Evolutionary conservation across 352 stramenopile species (phyloP).

Genomic region (Globisporangium canariense): DNA sequence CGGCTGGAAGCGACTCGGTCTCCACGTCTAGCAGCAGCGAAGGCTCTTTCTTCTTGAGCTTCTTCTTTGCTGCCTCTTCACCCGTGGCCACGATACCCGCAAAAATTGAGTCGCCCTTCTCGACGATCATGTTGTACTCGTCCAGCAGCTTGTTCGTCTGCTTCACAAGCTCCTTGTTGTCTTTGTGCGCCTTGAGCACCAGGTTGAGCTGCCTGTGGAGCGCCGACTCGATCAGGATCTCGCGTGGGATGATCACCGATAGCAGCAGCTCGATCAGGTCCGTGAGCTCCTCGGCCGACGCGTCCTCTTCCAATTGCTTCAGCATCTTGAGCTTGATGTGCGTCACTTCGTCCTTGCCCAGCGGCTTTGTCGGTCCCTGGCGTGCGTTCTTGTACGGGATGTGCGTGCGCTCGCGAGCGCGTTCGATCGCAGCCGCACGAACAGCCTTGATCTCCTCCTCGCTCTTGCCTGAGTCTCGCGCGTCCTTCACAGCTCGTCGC

Average conservation of each 20-base stretch:
- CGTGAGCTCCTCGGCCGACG: slow-evolving; percentile 68
- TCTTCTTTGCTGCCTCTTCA: slow-evolving; percentile 20
- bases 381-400: slow-evolving; percentile 79
- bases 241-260: slow-evolving; percentile 69
- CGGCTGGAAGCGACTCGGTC: slow-evolving; percentile 42
- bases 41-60: slow-evolving; percentile 44
- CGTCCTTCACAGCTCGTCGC: slow-evolving; percentile 73
- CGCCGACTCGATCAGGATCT: slow-evolving; percentile 72
- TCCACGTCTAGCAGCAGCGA: slow-evolving; percentile 54
- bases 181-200: slow-evolving; percentile 73
- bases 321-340: slow-evolving; percentile 86
- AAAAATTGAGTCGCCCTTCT: slow-evolving; percentile 30
- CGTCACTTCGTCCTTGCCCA: slow-evolving; percentile 79
- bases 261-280: slow-evolving; percentile 81
- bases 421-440: slow-evolving; percentile 69
- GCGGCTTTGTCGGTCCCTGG: slow-evolving; percentile 62
- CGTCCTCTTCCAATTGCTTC: slow-evolving; percentile 81
- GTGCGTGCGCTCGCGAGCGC: slow-evolving; percentile 69
- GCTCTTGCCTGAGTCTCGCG: slow-evolving; percentile 63
- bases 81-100: slow-evolving; percentile 9
- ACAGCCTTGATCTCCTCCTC: slow-evolving; percentile 78
- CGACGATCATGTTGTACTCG: slow-evolving; percentile 74
- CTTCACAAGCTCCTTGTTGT: slow-evolving; percentile 85
- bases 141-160: slow-evolving; percentile 79
- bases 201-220: slow-evolving; percentile 75